Evolutionary conservation across 495 filamentous ascomycete genomes (phyloP).

Genomic region (Trichoderma virens): DNA sequence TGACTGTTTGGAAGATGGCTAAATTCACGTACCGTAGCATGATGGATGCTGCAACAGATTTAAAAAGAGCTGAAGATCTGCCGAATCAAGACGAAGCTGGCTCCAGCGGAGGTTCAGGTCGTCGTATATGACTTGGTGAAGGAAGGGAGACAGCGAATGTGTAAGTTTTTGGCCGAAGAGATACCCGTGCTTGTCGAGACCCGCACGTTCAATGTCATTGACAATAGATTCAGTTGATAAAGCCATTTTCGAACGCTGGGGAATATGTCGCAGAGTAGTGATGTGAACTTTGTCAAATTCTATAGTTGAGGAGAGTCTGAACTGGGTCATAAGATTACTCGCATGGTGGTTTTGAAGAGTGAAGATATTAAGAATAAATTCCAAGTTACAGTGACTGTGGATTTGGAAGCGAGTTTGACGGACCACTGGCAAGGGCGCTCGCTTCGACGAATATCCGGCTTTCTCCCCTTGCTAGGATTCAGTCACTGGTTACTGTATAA

Average conservation of each 20-base stretch:
- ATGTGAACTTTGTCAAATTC: background rate
- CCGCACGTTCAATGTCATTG: background rate
- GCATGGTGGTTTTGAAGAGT: no score
- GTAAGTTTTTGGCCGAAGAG: constrained; percentile 48
- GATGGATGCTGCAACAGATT: constrained; percentile 24
- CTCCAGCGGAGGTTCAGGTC: constrained; percentile 51
- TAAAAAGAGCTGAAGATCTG: constrained; percentile 36
- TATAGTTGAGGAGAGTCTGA: no score
- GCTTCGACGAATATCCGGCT: background rate
- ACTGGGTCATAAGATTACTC: background rate
- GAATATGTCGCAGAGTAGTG: background rate
- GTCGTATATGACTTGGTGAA: constrained; percentile 59
- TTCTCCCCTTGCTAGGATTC: background rate
- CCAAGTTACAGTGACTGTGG: no score
- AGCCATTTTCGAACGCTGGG: background rate
- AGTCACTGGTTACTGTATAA: no score
- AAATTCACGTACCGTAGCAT: constrained; percentile 23
- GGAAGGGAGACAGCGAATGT: constrained; percentile 63
- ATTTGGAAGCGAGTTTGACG: background rate
- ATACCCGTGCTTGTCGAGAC: constrained; percentile 40
- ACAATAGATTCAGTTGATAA: background rate
- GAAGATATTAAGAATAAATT: no score
- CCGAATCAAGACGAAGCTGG: constrained; percentile 49
- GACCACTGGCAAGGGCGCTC: background rate
- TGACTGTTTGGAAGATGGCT: constrained; percentile 26